Evolutionary conservation across 2,329 filamentous ascomycete genomes (phyloP).

Genomic region (Calonectria ilicicola): DNA sequence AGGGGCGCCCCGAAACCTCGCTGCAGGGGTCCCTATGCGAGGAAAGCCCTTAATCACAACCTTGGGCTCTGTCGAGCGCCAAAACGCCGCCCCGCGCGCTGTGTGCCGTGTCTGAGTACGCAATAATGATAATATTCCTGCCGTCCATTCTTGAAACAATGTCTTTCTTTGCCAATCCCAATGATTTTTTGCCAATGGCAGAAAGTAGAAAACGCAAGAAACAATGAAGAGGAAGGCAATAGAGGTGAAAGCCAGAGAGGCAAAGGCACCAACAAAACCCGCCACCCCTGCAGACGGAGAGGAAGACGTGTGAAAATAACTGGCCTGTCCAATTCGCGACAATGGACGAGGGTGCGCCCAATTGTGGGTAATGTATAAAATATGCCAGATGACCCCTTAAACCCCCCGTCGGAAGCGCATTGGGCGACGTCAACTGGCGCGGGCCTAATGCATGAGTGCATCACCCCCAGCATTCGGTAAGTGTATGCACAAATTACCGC

Average conservation of each 20-base stretch:
- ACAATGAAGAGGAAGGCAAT: background rate
- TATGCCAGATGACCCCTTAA: background rate
- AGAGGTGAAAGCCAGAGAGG: too few species aligned
- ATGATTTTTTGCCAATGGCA: too few species aligned
- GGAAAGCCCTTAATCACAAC: background rate
- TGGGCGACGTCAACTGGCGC: background rate
- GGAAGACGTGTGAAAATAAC: too few species aligned
- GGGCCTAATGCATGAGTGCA: background rate
- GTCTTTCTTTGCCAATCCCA: too few species aligned
- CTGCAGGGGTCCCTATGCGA: background rate
- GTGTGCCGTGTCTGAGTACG: background rate
- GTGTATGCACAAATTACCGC: background rate
- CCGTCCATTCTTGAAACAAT: background rate
- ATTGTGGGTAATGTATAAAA: background rate
- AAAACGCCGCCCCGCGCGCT: background rate
- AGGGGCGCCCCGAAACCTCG: background rate
- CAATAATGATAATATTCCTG: background rate
- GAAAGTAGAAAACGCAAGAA: background rate
- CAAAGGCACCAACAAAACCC: too few species aligned
- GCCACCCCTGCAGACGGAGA: too few species aligned
- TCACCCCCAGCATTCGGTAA: background rate
- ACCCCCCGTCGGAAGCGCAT: background rate
- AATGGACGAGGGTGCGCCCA: too few species aligned
- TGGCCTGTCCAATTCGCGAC: background rate
- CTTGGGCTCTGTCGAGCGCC: background rate